phyloP scores from a whole-genome alignment of 371 early-diverging fungal species.

The Basidiobolus heterosporus region DNA sequence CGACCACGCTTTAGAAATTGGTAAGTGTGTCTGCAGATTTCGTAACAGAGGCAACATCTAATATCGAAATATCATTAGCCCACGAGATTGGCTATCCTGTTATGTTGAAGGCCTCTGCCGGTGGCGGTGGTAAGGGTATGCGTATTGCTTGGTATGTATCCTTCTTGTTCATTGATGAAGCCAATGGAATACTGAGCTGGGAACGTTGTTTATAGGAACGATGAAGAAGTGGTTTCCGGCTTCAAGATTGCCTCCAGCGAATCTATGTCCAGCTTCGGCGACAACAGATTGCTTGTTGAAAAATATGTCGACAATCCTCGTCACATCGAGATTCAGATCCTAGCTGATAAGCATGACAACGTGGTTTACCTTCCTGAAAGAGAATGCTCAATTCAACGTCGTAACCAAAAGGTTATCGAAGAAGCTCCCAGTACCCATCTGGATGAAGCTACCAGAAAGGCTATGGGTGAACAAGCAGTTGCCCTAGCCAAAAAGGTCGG shows the following conservation, averaged over 20 bases:
- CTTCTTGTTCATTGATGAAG: background rate
- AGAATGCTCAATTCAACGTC: constrained; percentile 81
- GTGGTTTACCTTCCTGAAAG: constrained; percentile 66
- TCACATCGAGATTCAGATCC: constrained; percentile 73
- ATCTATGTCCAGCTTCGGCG: constrained; percentile 76
- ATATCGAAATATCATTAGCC: constrained; percentile 11
- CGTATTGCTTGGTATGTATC: constrained; percentile 33
- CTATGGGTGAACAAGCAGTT: constrained; percentile 75
- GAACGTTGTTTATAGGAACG: constrained; percentile 15
- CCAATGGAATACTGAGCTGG: background rate
- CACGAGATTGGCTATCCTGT: constrained; percentile 58
- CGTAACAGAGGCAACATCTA: background rate
- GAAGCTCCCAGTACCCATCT: constrained; percentile 55
- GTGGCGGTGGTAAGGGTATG: constrained; percentile 90
- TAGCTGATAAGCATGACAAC: constrained; percentile 48
- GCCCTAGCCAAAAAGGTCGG: constrained; percentile 61
- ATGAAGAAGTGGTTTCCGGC: constrained; percentile 53
- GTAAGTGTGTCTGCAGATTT: constrained; percentile 10
- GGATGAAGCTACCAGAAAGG: constrained; percentile 36
- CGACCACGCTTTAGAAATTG: constrained; percentile 49
- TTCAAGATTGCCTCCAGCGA: constrained; percentile 74
- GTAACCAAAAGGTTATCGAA: constrained; percentile 78
- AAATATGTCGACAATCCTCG: constrained; percentile 81
- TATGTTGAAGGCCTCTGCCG: constrained; percentile 75
- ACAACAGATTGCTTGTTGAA: constrained; percentile 77